Base-by-base conservation (phyloP, 371 early-diverging fungal species). In the Rhizopus sp. region DNA sequence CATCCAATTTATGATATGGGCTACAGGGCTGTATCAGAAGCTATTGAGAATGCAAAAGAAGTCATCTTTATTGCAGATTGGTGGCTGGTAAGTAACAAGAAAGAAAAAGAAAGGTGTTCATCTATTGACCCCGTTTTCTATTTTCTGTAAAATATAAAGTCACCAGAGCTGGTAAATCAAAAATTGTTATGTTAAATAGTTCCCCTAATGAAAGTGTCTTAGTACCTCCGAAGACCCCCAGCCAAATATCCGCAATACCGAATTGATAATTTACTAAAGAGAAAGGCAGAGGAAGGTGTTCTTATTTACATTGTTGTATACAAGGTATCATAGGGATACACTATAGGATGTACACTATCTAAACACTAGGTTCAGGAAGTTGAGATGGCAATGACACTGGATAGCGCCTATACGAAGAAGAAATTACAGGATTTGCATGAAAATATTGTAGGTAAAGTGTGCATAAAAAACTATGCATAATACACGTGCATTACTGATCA, bases 31-130 rank as follows among this genome's bases (percentile, higher is more conserved):
- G 77, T 93, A 9, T 85, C 90, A 3, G 90, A 91, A 57, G 89
- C 91, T 31, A 78, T 95, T 62, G 77, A 83, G 53, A 75, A 75
- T 39, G 95, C 96, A 23, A 81, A 81, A 44, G 78, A 82, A 44
- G 79, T 77, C 48, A 88, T 95, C 45, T 94, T 88, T 64, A 94
- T 95, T 62, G 84, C 82, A 32, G 97, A 93, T 70, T 97, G 97
- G 97, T 96, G 95, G 92, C 73, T 93, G 77, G 86, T 85, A 76
- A 73, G 65, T 62, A 7, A 16, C 10, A 33, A 10, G 38, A 48
- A 13, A 48, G 29, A 16, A 30, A 35, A 23, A 29, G 8, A 23
- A 15, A 23, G 2, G 23, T 23, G 2, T 23, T 23, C 23, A 4
- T 7, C 29, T 30, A 15, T 13, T 9, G 33, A 33, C 30, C 40